phyloP scores from a whole-genome alignment of 2,329 filamentous ascomycete species.

The Sporothrix schenckii region DNA sequence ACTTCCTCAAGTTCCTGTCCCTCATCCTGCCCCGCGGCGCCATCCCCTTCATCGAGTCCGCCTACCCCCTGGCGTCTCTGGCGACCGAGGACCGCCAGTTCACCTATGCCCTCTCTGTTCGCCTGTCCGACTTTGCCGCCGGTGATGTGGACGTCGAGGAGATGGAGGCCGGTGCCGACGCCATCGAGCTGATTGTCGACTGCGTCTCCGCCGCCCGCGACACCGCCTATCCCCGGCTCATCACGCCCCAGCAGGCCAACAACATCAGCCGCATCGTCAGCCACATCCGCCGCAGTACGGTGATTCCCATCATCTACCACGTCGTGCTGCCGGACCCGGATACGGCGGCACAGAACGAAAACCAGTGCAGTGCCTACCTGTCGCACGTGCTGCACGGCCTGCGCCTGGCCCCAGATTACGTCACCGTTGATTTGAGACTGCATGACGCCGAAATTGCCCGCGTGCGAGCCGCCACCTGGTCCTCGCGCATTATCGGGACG shows the following conservation, averaged over 20 bases:
- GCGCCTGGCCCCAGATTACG: conserved; percentile 66
- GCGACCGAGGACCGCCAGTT: conserved; percentile 60
- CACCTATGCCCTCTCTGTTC: conserved; percentile 64
- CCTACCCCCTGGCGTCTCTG: conserved; percentile 61
- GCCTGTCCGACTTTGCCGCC: conserved; percentile 57
- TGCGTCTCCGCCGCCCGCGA: conserved; percentile 51
- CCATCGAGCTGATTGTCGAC: conserved; percentile 62
- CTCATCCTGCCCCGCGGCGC: conserved; percentile 58
- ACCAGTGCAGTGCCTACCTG: conserved; percentile 53
- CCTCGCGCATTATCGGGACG: conserved; percentile 64
- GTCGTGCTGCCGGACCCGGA: conserved; percentile 50
- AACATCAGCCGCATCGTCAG: conserved; percentile 59
- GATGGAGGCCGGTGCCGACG: conserved; percentile 61
- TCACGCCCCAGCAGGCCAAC: conserved; percentile 41
- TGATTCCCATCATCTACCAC: conserved; percentile 60
- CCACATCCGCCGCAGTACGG: conserved; percentile 58
- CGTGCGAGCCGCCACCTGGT: conserved; percentile 56
- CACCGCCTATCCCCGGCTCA: not conserved
- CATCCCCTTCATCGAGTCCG: conserved; percentile 58
- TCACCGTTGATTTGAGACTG: conserved; percentile 65
- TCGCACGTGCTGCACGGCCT: conserved; percentile 64
- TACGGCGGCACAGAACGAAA: conserved; percentile 37
- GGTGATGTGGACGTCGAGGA: conserved; percentile 54
- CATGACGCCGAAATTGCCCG: conserved; percentile 53
- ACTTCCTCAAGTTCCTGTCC: conserved; percentile 63